phyloP scores from a whole-genome alignment of 2,329 filamentous ascomycete genomes.

The Ilyonectria sp. region DNA sequence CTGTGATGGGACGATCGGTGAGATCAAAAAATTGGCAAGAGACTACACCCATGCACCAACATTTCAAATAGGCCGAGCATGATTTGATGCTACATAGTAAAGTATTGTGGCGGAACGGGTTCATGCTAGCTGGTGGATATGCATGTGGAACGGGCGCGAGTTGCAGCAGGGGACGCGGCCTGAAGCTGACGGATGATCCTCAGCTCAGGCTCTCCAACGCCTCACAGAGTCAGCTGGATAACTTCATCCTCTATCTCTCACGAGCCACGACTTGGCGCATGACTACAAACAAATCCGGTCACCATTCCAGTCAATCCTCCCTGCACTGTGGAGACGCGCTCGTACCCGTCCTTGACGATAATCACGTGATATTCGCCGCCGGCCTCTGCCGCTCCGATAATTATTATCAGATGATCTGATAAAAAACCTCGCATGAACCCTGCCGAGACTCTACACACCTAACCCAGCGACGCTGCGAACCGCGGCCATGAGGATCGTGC shows the following conservation, averaged over 20 bases:
- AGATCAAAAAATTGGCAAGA: not conserved
- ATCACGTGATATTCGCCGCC: not conserved
- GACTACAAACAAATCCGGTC: no score
- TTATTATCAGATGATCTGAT: constrained; percentile 51
- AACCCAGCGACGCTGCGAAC: constrained; percentile 21
- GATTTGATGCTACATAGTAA: not conserved
- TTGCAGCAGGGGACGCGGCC: not conserved
- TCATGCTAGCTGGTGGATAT: not conserved
- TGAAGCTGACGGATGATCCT: not conserved
- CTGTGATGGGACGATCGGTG: not conserved
- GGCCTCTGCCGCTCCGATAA: not conserved
- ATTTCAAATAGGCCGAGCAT: not conserved
- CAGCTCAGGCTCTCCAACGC: not conserved
- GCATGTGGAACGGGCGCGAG: not conserved
- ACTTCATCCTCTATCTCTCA: no score
- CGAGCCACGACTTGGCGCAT: no score
- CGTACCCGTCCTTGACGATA: not conserved
- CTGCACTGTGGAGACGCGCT: not conserved
- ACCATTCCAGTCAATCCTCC: not conserved
- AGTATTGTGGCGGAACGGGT: not conserved
- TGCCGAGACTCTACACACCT: constrained; percentile 1
- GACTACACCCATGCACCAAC: not conserved
- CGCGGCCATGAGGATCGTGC: constrained; percentile 38
- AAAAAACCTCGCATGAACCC: constrained; percentile 42
- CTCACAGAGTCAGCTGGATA: no score